Evolutionary conservation across 139 green algal genomes (phyloP), one percentile per base, ranked within the genome.

Genomic region (Tetradesmus obliquus): DNA sequence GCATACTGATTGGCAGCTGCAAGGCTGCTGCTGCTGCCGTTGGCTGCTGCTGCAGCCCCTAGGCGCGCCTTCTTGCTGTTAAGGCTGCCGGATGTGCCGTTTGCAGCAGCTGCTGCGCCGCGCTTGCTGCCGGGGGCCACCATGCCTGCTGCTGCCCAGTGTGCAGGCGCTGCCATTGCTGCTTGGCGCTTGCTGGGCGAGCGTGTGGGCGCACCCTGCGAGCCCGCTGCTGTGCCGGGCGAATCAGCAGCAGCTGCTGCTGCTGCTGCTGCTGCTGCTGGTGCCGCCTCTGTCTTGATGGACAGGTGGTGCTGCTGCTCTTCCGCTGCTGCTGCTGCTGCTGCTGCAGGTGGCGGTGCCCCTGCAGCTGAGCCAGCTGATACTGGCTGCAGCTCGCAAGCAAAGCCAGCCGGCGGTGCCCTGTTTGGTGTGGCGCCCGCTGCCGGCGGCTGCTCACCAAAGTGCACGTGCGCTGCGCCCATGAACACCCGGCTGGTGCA

Each of bases 121-220:
- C n/a, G n/a, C 74, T 53, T 51, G n/a, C 74, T 82, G 74, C n/a
- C 74, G 13, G 74, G n/a, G 2, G n/a, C 74, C 15, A n/a, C 74
- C 53, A 62, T 69, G 53, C 86, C 86, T 84, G 86, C 71, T 69
- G 86, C 71, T 71, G 86, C 86, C 86, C 86, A 90, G 51, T 83
- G 53, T 57, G 86, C 86, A 24, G 86, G 53, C 6, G 86, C 86
- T 32, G 86, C 86, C 55, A 83, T 32, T 22, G 86, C 86, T 10
- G 86, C 86, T 24, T 90, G 86, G 2, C 86, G 86, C 86, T 90
- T 90, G 69, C 71, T 90, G 53, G 71, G 71, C 5, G 85, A 89
- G 5, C 85, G 62, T 19, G 85, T 89, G 45, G 55, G 53, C 4
- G 13, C 55, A 15, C 22, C 45, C 6, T n/a, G 20, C 79, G 87